A percentile compares a stretch with the other conserved stretches of the same genome.
These are phyloP conservation scores for Penicillium psychrosexuale DNA, from an alignment of 2,329 filamentous ascomycete species.

Conservation along the genomic window DNA sequence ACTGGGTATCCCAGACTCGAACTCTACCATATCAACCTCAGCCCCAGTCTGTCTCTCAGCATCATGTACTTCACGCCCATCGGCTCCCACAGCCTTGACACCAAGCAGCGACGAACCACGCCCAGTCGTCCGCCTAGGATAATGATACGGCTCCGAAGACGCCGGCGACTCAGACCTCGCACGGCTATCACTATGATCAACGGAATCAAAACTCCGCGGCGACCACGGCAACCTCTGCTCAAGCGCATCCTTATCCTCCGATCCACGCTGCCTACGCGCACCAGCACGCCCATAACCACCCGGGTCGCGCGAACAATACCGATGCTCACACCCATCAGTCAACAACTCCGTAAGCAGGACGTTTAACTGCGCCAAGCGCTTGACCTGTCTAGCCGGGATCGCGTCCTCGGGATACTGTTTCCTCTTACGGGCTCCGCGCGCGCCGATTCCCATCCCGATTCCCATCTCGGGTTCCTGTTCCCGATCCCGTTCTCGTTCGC, in stretches of 20 bases:
- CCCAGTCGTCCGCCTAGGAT: not conserved
- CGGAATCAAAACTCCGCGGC: conserved; percentile 4
- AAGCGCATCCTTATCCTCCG: not conserved
- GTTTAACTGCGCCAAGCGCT: conserved; percentile 5
- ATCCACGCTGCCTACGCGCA: not conserved
- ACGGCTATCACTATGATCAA: not conserved
- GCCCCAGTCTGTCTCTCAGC: not conserved
- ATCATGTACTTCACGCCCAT: not conserved
- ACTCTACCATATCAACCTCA: not conserved
- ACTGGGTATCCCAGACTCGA: not conserved
- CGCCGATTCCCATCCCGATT: not conserved
- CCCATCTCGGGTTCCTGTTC: too few relatives aligned
- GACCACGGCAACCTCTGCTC: not conserved
- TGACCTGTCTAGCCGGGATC: not conserved
- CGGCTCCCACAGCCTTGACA: not conserved
- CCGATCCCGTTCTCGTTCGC: too few relatives aligned
- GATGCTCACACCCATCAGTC: not conserved
- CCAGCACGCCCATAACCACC: not conserved
- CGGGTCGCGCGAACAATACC: not conserved
- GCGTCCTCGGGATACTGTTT: not conserved
- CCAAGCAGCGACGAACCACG: not conserved
- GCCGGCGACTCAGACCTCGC: not conserved
- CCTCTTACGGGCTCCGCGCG: not conserved
- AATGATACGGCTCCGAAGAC: not conserved
- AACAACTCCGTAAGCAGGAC: conserved; percentile 4